These are phyloP conservation scores for Boletus subcaerulescens DNA, from an alignment of 768 basidiomycete species.

Conservation along the genomic window DNA sequence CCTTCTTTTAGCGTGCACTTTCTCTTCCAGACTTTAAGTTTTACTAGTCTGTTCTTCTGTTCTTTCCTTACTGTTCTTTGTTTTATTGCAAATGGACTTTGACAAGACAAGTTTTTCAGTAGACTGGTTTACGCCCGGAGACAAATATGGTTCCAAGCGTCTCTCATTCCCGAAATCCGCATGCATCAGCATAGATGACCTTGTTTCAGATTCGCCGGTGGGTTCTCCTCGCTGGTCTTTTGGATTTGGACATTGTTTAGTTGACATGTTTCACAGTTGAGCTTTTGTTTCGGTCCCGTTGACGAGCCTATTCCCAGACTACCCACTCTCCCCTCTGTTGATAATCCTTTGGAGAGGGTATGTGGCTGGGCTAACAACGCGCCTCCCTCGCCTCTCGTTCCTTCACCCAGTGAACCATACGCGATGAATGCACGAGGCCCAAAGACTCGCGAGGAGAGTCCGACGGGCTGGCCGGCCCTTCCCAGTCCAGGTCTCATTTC, in stretches of 20 bases:
- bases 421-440: conserved; percentile 6
- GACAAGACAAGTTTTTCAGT: conserved; percentile 31
- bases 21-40: conserved; percentile 2
- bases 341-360: conserved; percentile 13
- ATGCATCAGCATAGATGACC: conserved; percentile 31
- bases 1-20: background rate
- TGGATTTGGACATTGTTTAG: background rate
- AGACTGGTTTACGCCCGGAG: conserved; percentile 32
- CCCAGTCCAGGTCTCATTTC: conserved; percentile 9
- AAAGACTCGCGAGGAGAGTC: conserved; percentile 2
- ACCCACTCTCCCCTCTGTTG: conserved; percentile 15
- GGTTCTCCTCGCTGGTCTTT: background rate
- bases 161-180: conserved; percentile 35
- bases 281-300: conserved; percentile 21
- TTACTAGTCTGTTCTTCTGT: conserved; percentile 1
- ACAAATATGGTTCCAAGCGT: conserved; percentile 23
- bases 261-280: conserved; percentile 15
- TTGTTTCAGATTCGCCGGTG: conserved; percentile 29
- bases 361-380: conserved; percentile 21
- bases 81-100: conserved; percentile 29
- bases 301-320: conserved; percentile 9
- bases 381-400: conserved; percentile 11
- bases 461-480: conserved; percentile 1
- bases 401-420: conserved; percentile 2
- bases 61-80: conserved; percentile 2